Base-by-base conservation (phyloP, 305 asterid genomes). In the Withania somnifera region DNA sequence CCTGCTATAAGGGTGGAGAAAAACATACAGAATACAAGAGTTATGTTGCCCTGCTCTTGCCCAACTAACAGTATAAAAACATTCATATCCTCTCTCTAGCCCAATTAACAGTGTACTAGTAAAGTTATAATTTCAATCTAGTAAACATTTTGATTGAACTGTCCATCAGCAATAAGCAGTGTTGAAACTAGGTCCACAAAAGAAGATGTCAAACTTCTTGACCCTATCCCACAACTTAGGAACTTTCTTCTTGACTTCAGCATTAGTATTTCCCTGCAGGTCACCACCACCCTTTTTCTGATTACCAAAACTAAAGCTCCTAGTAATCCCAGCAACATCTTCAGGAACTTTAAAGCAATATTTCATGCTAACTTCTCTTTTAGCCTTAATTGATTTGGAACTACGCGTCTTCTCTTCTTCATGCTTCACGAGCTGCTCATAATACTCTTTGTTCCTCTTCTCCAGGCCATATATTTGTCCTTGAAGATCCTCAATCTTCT, bases 401-500 rank as follows among this genome's bases (percentile, higher is more conserved):
- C 47, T 51, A 66, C 52, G 47, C 13, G 17, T 82, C 83, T 83
- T 85, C 82, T 82, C 90, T 75, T 84, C 82, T 6, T 84, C 88
- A 26, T 84, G 88, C 77, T 88, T 84, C 83, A 90, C 87, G 32
- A 92, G 91, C 47, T 89, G 87, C 73, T 89, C 97, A 22, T 88
- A 90, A 57, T 92, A 92, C 83, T 92, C 95, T 86, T 88, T 87
- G 84, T 92, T 92, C 90, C 93, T 89, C 90, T 90, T 88, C 90
- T 92, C 97, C 87, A 92, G 73, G 84, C 94, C 91, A 19, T 90
- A 80, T 56, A 92, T 90, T 87, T 92, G 95, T 67, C 90, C 92
- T 67, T 91, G 95, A 7, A 92, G 92, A 85, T 92, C 97, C 91
- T 92, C 95, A n/a, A 92, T 91, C 84, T 91, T 92, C 79, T 85